phyloP scores from a whole-genome alignment of 225 moss, liverwort and hornwort genomes.

The Anthoceros angustus region DNA sequence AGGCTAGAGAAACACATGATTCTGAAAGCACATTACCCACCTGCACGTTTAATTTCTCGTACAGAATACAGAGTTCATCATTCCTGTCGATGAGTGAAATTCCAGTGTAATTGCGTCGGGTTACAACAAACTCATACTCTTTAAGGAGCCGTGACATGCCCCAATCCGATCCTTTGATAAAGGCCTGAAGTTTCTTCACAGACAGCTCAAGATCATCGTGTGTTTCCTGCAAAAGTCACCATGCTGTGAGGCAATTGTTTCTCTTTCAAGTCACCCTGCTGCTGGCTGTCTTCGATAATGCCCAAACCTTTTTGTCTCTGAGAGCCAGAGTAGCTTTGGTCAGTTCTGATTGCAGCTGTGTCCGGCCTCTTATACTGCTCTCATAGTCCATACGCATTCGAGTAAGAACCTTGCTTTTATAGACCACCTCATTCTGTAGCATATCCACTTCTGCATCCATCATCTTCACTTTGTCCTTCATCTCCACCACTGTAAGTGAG shows the following conservation, averaged over 20 bases:
- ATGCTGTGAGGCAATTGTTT: not conserved
- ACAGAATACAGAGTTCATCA: constrained; percentile 80
- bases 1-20: not conserved
- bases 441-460: constrained; percentile 44
- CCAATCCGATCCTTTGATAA: constrained; percentile 25
- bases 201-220: constrained; percentile 28
- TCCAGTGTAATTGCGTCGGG: constrained; percentile 47
- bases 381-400: constrained; percentile 24
- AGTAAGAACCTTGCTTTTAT: constrained; percentile 38
- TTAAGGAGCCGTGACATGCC: constrained; percentile 42
- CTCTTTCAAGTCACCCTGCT: not conserved
- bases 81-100: constrained; percentile 71
- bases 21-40: constrained; percentile 13
- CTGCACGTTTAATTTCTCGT: constrained; percentile 74
- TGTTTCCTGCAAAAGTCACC: constrained; percentile 12
- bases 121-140: constrained; percentile 38
- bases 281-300: not conserved
- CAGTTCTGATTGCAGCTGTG: constrained; percentile 30
- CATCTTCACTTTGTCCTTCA: constrained; percentile 51
- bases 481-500: constrained; percentile 37
- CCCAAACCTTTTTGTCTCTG: constrained; percentile 36
- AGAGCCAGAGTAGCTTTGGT: constrained; percentile 24
- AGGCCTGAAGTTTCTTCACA: constrained; percentile 36
- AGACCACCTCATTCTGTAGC: constrained; percentile 43
- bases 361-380: constrained; percentile 19